phyloP scores from a whole-genome alignment of 768 basidiomycete species.

The Leccinum variicolor region DNA sequence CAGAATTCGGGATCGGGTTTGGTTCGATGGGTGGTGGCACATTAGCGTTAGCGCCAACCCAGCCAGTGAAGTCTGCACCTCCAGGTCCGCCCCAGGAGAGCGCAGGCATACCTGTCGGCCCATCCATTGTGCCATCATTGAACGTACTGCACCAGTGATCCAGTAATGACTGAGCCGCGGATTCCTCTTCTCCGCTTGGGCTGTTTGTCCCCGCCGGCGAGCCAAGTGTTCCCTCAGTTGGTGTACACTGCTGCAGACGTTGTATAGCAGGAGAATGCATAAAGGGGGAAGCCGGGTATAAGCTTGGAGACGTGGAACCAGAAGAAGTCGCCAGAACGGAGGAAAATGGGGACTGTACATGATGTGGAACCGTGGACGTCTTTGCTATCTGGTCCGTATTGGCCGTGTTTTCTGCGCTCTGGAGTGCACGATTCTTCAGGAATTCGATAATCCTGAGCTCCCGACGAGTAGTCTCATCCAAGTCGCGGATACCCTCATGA shows the following conservation, averaged over 20 bases:
- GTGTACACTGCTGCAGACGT: constrained; percentile 49
- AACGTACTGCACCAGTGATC: constrained; percentile 87
- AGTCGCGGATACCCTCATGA: constrained; percentile 47
- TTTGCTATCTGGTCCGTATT: constrained; percentile 7
- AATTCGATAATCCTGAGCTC: constrained; percentile 87
- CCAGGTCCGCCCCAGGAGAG: constrained; percentile 62
- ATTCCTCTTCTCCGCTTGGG: constrained; percentile 69
- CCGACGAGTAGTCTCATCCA: constrained; percentile 79
- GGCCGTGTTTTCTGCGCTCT: constrained; percentile 38
- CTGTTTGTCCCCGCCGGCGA: constrained; percentile 69
- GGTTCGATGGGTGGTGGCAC: constrained; percentile 39
- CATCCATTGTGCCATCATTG: constrained; percentile 59
- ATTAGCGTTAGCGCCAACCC: constrained; percentile 46
- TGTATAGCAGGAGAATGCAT: constrained; percentile 52
- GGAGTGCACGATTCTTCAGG: constrained; percentile 64
- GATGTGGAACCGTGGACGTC: constrained; percentile 11
- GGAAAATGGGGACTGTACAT: constrained; percentile 19
- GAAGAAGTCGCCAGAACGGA: constrained; percentile 23
- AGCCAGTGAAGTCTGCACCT: constrained; percentile 54
- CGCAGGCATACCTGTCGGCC: constrained; percentile 41
- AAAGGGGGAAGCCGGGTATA: constrained; percentile 28
- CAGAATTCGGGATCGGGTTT: constrained; percentile 46
- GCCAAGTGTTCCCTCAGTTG: constrained; percentile 42
- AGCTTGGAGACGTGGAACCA: constrained; percentile 18
- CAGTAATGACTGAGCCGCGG: constrained; percentile 69